Evolutionary conservation across 176 grass and related monocot species (phyloP).

Genomic region (Ampelocalamus luodianensis): DNA sequence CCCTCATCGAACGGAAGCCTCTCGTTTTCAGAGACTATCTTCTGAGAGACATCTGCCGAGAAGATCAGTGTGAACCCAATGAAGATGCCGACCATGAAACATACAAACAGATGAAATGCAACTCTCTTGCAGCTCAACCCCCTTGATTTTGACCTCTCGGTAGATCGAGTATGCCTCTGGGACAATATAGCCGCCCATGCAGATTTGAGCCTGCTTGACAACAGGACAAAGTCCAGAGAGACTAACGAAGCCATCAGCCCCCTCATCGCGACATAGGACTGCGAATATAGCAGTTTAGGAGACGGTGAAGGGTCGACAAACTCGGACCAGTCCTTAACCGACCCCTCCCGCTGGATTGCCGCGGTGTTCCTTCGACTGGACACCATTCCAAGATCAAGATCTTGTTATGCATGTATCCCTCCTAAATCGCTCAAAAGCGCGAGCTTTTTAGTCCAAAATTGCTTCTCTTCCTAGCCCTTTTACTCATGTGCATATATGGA

Average conservation of each 20-base stretch:
- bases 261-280: constrained; percentile 67
- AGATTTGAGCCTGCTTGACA: constrained; percentile 55
- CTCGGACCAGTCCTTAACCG: constrained; percentile 60
- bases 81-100: constrained; percentile 76
- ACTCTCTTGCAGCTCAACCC: constrained; percentile 66
- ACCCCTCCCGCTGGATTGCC: constrained; percentile 61
- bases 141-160: constrained; percentile 67
- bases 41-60: constrained; percentile 66
- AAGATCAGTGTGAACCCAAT: constrained; percentile 82
- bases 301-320: constrained; percentile 65
- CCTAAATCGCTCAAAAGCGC: constrained; percentile 41
- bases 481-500: neutral
- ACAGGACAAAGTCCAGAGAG: constrained; percentile 55
- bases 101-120: constrained; percentile 55
- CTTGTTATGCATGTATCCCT: constrained; percentile 47
- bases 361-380: constrained; percentile 66
- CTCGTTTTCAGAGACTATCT: constrained; percentile 54
- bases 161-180: constrained; percentile 53
- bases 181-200: constrained; percentile 47
- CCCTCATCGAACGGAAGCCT: constrained; percentile 57
- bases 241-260: constrained; percentile 57
- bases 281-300: constrained; percentile 76
- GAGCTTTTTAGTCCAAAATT: neutral
- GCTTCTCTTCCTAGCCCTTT: constrained; percentile 5
- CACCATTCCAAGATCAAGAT: constrained; percentile 59